Evolutionary conservation across 306 rosid species (phyloP).

Genomic region (Coriaria nepalensis): DNA sequence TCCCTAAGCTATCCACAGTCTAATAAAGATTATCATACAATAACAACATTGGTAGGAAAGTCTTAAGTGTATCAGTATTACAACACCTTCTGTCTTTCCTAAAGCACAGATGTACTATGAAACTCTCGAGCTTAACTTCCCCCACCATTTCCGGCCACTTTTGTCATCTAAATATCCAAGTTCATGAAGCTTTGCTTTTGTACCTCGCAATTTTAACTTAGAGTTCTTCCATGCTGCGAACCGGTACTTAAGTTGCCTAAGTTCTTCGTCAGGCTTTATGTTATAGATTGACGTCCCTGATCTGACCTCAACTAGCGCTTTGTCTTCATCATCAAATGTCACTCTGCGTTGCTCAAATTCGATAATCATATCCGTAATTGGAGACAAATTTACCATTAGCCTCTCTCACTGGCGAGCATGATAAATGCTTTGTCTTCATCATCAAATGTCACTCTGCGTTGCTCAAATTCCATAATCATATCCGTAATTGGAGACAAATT

Average conservation of each 20-base stretch:
- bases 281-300: slow-evolving; percentile 24
- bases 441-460: slow-evolving; percentile 46
- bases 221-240: slow-evolving; percentile 84
- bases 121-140: slow-evolving; percentile 37
- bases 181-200: slow-evolving; percentile 45
- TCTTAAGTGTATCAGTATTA: neutral
- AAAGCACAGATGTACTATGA: slow-evolving; percentile 14
- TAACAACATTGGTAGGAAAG: slow-evolving; percentile 23
- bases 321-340: slow-evolving; percentile 56
- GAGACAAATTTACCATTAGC: slow-evolving; percentile 34
- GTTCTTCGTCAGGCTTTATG: slow-evolving; percentile 39
- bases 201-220: slow-evolving; percentile 47
- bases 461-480: slow-evolving; percentile 74
- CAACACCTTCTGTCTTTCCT: slow-evolving; percentile 9
- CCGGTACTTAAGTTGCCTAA: slow-evolving; percentile 42
- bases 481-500: slow-evolving; percentile 33
- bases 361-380: slow-evolving; percentile 42
- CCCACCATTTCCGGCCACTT: slow-evolving; percentile 79
- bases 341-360: slow-evolving; percentile 70
- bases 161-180: slow-evolving; percentile 43
- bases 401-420: slow-evolving; percentile 44
- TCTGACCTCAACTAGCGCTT: slow-evolving; percentile 40
- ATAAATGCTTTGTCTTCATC: slow-evolving; percentile 52
- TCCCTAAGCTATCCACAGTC: slow-evolving; percentile 44
- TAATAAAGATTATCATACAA: slow-evolving; percentile 25